Percentiles rank a stretch among this genome's conserved stretches.
Conservation (phyloP, 2,329 filamentous ascomycete species). For the Talaromyces sp. region DNA sequence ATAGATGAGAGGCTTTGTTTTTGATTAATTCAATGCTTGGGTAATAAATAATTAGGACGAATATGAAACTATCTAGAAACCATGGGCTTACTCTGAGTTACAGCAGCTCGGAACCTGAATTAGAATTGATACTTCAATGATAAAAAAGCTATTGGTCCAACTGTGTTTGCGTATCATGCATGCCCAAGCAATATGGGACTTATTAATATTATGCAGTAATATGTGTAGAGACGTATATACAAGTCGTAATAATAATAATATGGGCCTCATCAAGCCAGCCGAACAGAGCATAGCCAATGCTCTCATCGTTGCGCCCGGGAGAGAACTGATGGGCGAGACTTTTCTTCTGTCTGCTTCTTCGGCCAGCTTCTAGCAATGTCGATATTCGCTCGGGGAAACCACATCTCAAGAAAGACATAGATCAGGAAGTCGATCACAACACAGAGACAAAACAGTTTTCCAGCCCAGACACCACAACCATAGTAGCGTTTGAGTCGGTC, state of each 20-base stretch:
- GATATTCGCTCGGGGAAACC: constrained; percentile 80
- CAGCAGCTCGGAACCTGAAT: too few species aligned
- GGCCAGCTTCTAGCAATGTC: constrained; percentile 93
- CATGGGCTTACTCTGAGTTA: too few species aligned
- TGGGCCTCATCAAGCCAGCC: too few species aligned
- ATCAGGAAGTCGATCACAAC: constrained; percentile 92
- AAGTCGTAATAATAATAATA: not conserved
- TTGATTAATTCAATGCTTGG: too few species aligned
- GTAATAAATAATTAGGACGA: too few species aligned
- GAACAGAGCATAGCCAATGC: not conserved
- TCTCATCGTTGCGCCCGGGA: not conserved
- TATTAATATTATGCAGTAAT: not conserved
- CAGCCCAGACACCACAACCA: constrained; percentile 96
- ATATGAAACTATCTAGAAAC: too few species aligned
- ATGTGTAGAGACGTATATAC: not conserved
- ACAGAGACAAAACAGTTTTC: constrained; percentile 94
- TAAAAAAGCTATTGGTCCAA: too few species aligned
- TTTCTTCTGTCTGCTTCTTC: constrained; percentile 58
- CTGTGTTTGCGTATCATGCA: too few species aligned
- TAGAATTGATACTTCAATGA: too few species aligned
- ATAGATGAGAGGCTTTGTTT: too few species aligned
- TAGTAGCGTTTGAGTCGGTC: constrained; percentile 96
- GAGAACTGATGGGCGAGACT: constrained; percentile 8
- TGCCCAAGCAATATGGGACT: not conserved
- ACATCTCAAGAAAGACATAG: constrained; percentile 84